Evolutionary conservation across 2,329 filamentous ascomycete genomes (phyloP), one percentile per base, ranked within the genome.

Genomic region (Coniochaeta hoffmannii): DNA sequence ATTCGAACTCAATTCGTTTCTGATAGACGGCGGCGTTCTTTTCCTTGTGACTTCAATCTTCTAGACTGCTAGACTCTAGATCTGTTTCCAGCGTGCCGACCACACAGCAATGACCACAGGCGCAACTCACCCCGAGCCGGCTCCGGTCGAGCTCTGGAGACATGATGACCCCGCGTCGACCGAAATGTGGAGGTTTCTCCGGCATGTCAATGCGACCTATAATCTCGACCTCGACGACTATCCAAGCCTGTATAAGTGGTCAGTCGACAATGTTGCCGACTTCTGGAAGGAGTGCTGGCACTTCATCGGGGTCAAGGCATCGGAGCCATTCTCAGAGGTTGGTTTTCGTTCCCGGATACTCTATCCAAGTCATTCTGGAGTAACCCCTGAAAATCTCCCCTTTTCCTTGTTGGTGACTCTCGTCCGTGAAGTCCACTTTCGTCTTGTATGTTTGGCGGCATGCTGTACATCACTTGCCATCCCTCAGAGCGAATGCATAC

Each of bases 211-310:
- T 69, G 67, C 80, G 58, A 88, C 87, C 63, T 81, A 92, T 65
- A 71, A 74, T 11, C 69, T 90, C 55, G 67, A 75, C 22, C 75
- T 94, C 50, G 68, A 76, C 17, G 82, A 77, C 59, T 96, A 96
- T 66, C 73, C 85, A 19, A 83, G 83, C n/a, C 79, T 97, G 9
- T 88, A 93, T 73, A 74, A 81, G 67, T 97, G 93, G 93, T 96
- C 90, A 61, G 80, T 94, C 60, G 81, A 87, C 8, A 78, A 93
- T 62, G 79, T 90, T 8, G 79, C 84, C 24, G 74, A 79, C 1
- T 96, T 97, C 69, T 97, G 93, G 93, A 84, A 81, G 52, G 86
- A 91, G 55, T 81, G 90, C 10, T 97, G 92, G 92, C 77, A 88
- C 41, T 92, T 88, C 70, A 88, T 88, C 2, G 88, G 88, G 44